Base-by-base conservation (phyloP, 225 moss, liverwort and hornwort genomes). In the Pseudisothecium myosuroides region DNA sequence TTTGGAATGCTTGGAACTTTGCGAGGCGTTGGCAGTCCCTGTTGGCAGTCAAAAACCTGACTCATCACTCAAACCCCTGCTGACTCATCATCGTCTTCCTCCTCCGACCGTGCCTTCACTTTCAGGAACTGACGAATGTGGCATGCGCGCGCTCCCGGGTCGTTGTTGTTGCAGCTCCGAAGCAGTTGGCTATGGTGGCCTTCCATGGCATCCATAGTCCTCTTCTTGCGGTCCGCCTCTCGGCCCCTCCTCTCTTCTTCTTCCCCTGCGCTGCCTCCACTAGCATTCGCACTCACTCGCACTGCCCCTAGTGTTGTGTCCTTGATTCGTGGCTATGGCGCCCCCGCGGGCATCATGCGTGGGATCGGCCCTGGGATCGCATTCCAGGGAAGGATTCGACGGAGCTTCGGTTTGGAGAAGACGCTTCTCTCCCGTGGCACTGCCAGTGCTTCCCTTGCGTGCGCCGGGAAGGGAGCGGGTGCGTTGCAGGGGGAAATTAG, bases 171-270 rank as follows among this genome's bases (percentile, higher is more conserved):
- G 88, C 34, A 88, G 73, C 56, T 43, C 37, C 49, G 62, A 3
- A 54, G 64, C 47, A 13, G 85, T 69, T 81, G 89, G 92, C 89
- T 92, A 92, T 91, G 93, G 92, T 91, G 89, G 89, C 73, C 90
- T 83, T 89, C 84, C 71, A 93, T 93, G 93, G 93, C 93, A 60
- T 84, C 91, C 66, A 76, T 93, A 20, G 84, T 88, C 39, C 91
- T 92, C 73, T 50, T 92, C 76, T 84, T 93, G 89, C 92, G 91
- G 83, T 80, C 54, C 84, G 47, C 84, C 64, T 56, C 66, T 75
- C 93, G 90, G 26, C 58, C 85, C 83, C 29, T 47, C 20, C 10
- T 37, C 39, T 62, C 23, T 36, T 58, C 34, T 39, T 41, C 55
- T 45, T 54, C 54, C 17, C 83, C 67, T 41, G 68, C 34, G 6